Base-by-base conservation (phyloP, 2,329 filamentous ascomycete species). In the Cladosporium velox region DNA sequence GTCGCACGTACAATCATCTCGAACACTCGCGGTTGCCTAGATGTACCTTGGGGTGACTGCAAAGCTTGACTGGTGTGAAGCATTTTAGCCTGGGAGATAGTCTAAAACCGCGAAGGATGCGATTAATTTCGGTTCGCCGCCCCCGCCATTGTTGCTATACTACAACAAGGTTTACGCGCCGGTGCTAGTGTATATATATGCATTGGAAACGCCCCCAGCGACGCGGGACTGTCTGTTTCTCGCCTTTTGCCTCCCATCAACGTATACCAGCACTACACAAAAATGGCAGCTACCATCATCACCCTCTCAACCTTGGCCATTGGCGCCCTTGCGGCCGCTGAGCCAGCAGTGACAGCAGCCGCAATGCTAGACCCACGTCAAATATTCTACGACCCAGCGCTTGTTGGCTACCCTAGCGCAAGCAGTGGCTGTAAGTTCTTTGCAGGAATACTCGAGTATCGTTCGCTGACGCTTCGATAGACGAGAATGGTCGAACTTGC, bases 301-400 rank as follows among this genome's bases (percentile, higher is more conserved):
- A 34, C 52, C 15, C 30, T 55, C 52, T 55, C 52, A 12, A 3
- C 52, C 52, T 32, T 55, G 30, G 52, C n/a, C 28, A 21, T 32
- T 21, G 52, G 52, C 4, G 52, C 52, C n/a, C 18, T 55, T 24
- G 52, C 52, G n/a, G 52, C 52, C 28, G 52, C 52, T 14, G 52
- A 55, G 30, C 52, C 52, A 55, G 52, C 52, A 55, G 52, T 61
- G 32, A 61, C 59, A 26, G 59, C 59, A n/a, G 59, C 59, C 18
- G 38, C 59, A n/a, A 44, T 47, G 47, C 38, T 61, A 24, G n/a
- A 32, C 10, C 59, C 41, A 2, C 59, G 59, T n/a, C 59, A 61
- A 32, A 11, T n/a, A 12, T 10, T 6, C 52, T 21, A 1, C 26
- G 35, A 32, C 24, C 59, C 59, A 49, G 59, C 41, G 10, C 32